Evolutionary conservation across 2,329 filamentous ascomycete species (phyloP).

Genomic region (Beauveria bassiana): DNA sequence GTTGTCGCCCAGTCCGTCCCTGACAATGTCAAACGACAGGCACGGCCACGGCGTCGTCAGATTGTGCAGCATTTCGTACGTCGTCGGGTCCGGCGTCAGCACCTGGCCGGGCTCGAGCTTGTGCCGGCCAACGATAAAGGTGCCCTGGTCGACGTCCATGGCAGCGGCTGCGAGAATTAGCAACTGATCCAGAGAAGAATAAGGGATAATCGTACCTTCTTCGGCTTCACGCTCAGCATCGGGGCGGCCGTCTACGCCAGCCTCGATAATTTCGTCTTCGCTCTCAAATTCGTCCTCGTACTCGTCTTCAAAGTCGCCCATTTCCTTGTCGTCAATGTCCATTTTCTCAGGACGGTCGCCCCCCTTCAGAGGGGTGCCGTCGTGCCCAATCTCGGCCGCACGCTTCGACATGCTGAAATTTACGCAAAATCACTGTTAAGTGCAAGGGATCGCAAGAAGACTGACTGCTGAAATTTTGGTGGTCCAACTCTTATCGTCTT

Average conservation of each 20-base stretch:
- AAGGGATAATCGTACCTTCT: conserved; percentile 45
- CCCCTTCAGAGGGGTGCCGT: conserved; percentile 47
- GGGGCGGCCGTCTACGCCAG: conserved; percentile 84
- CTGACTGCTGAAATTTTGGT: not conserved
- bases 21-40: conserved; percentile 88
- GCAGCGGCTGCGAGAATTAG: conserved; percentile 28
- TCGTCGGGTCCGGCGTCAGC: conserved; percentile 82
- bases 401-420: conserved; percentile 50
- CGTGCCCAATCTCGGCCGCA: conserved; percentile 41
- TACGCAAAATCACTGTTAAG: not conserved
- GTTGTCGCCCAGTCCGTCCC: conserved; percentile 77
- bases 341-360: conserved; percentile 55
- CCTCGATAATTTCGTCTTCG: conserved; percentile 85
- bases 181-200: conserved; percentile 25
- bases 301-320: conserved; percentile 89
- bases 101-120: conserved; percentile 88
- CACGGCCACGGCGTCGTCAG: conserved; percentile 95
- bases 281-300: conserved; percentile 89
- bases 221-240: conserved; percentile 90
- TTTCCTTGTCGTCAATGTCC: conserved; percentile 58
- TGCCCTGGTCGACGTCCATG: conserved; percentile 91
- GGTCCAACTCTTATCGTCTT: conserved; percentile 6
- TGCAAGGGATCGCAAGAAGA: not conserved
- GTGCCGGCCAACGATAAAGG: conserved; percentile 91
- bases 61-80: conserved; percentile 95